phyloP scores from a whole-genome alignment of 1,284 basidiomycete genomes.

The Gomphus sp. region DNA sequence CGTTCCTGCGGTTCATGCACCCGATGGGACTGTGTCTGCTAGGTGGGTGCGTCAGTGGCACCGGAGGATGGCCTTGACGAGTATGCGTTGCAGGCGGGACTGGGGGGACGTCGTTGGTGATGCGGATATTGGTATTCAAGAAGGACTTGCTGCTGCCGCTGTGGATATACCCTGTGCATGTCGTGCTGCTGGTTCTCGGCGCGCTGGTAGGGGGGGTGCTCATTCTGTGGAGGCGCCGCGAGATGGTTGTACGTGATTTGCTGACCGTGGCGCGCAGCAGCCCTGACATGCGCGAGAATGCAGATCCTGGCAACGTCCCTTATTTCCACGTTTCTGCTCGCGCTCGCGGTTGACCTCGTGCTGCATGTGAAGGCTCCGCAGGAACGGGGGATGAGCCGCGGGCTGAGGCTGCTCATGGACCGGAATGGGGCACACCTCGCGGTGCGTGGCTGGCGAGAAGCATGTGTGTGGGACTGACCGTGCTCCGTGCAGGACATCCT shows the following conservation, averaged over 20 bases:
- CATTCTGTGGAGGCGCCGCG: slow-evolving; percentile 35
- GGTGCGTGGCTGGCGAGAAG: slow-evolving; percentile 27
- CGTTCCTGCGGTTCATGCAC: background rate
- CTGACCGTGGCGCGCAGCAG: slow-evolving; percentile 7
- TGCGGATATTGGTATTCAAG: slow-evolving; percentile 44
- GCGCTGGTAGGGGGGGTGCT: slow-evolving; percentile 32
- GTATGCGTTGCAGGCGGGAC: background rate
- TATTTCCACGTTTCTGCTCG: slow-evolving; percentile 48
- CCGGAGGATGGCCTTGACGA: background rate
- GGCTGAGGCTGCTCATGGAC: slow-evolving; percentile 54
- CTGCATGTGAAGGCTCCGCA: slow-evolving; percentile 37
- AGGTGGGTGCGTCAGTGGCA: slow-evolving; percentile 22
- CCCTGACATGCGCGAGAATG: background rate
- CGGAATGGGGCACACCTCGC: slow-evolving; percentile 46
- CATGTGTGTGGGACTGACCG: background rate
- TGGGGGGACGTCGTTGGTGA: slow-evolving; percentile 48
- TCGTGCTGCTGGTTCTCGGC: slow-evolving; percentile 38
- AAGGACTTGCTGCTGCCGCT: slow-evolving; percentile 36
- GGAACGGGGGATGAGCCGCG: slow-evolving; percentile 46
- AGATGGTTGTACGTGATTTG: slow-evolving; percentile 39
- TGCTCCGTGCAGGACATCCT: slow-evolving; percentile 32
- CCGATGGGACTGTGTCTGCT: slow-evolving; percentile 34
- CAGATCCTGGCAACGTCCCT: slow-evolving; percentile 44
- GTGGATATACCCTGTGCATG: slow-evolving; percentile 34
- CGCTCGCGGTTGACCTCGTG: slow-evolving; percentile 45